Conservation (phyloP, 2,329 filamentous ascomycete species). For the Aspergillus sp. region DNA sequence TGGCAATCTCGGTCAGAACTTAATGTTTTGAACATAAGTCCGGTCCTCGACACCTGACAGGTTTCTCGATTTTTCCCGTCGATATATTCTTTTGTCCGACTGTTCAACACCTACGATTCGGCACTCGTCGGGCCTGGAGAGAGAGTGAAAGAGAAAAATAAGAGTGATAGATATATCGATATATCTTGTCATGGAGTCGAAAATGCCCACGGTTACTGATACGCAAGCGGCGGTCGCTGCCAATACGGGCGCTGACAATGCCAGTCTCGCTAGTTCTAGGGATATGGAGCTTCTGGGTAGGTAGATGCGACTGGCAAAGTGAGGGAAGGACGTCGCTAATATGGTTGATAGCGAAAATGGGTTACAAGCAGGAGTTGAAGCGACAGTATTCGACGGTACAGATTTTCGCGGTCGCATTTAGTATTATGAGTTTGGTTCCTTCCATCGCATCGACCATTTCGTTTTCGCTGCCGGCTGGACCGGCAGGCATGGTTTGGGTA, state of each 20-base stretch:
- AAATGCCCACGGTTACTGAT: background rate
- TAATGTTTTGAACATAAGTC: background rate
- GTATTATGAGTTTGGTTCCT: conserved; percentile 56
- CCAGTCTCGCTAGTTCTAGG: conserved; percentile 11
- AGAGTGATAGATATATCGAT: background rate
- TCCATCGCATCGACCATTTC: conserved; percentile 55
- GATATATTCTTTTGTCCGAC: background rate
- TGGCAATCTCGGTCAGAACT: background rate
- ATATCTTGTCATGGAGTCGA: background rate
- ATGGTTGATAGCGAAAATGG: conserved; percentile 25
- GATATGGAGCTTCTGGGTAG: conserved; percentile 22
- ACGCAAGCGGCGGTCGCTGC: conserved; percentile 4
- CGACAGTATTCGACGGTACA: conserved; percentile 58
- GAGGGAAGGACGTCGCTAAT: conserved; percentile 1
- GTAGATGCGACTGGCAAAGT: background rate
- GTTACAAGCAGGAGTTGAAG: conserved; percentile 55
- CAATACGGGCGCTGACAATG: conserved; percentile 6
- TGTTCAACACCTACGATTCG: too few relatives aligned
- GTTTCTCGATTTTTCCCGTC: background rate
- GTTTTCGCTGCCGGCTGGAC: conserved; percentile 54
- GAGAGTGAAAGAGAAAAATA: too few relatives aligned
- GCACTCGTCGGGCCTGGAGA: too few relatives aligned
- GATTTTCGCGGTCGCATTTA: conserved; percentile 55
- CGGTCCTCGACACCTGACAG: background rate
- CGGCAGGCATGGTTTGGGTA: conserved; percentile 57